Base-by-base conservation (phyloP, 441 rosid species). In the Euphorbia schlechtendalii region DNA sequence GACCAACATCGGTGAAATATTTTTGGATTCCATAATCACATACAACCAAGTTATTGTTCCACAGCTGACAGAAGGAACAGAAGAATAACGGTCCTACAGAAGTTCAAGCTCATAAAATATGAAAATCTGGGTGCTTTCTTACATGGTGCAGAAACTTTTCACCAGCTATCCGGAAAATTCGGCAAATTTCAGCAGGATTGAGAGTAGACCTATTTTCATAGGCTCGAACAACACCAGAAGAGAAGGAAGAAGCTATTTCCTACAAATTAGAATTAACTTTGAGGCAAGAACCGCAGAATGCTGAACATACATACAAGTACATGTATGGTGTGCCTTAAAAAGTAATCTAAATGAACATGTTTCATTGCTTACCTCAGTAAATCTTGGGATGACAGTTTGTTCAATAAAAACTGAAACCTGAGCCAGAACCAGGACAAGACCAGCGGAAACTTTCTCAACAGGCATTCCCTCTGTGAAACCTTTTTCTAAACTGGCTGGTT, bases 91-190 rank as follows among this genome's bases (percentile, higher is more conserved):
- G 9, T 30, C 24, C 15, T 7, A 38, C 11, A 64, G 38, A 54
- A 11, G 17, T 64, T 38, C 9, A 21, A 34, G 22, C 34, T 70
- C 12, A 22, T 45, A 69, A 38, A 22, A 24, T 56, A 65, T 13
- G 48, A 52, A 69, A 43, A 36, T n/a, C n/a, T 53, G 20, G 56
- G 64, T 56, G 64, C 41, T 48, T 73, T 66, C 82, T 45, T 91
- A 94, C 99, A 75, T 89, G 90, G 69, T 88, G 90, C 56, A 95
- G 81, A 80, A 89, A 80, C 74, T 84, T 86, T 76, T 95, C 97
- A 68, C 89, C 89, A 75, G 87, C 85, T 65, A 89, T 81, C 41
- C 84, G 90, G 77, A 85, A 95, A 61, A 84, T 72, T 71, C 86
- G 86, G 75, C 93, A 83, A 67, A 92, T 83, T 81, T 89, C 98